A percentile compares a stretch with the other conserved stretches of the same genome.
Conservation (phyloP, 768 basidiomycete species). For the Pulveroboletus sp. region DNA sequence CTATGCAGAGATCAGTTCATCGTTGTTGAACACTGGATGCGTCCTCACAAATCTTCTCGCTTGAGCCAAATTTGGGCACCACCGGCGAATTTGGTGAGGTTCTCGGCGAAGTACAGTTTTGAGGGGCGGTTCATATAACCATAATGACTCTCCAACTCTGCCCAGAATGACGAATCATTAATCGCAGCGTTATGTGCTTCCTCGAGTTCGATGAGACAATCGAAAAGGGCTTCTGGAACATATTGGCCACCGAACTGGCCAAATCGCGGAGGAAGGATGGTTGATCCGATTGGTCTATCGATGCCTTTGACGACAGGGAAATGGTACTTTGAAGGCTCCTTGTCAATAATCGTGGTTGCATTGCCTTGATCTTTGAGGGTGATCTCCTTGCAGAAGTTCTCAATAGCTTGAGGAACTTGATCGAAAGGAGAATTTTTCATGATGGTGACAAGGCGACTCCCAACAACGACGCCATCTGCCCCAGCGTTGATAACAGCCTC, state of each 20-base stretch:
- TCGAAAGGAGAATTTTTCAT: constrained; percentile 61
- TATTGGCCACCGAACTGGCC: constrained; percentile 97
- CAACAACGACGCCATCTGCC: constrained; percentile 95
- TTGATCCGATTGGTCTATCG: constrained; percentile 35
- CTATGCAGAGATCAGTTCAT: constrained; percentile 33
- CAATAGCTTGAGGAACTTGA: constrained; percentile 49
- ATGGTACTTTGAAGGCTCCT: constrained; percentile 26
- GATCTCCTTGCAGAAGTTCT: constrained; percentile 72
- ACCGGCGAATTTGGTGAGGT: constrained; percentile 82
- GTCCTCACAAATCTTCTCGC: constrained; percentile 78
- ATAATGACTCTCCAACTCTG: constrained; percentile 82
- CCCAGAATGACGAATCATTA: constrained; percentile 86
- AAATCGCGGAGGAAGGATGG: constrained; percentile 73
- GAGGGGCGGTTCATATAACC: constrained; percentile 96
- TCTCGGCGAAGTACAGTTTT: constrained; percentile 85
- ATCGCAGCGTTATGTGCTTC: constrained; percentile 84
- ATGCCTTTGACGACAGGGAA: too few species aligned
- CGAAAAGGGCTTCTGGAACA: constrained; percentile 94
- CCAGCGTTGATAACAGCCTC: constrained; percentile 78
- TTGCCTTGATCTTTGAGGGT: too few species aligned
- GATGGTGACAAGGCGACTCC: constrained; percentile 76
- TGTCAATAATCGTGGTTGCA: too few species aligned
- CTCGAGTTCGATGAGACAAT: constrained; percentile 88
- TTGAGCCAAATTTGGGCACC: constrained; percentile 98
- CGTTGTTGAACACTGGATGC: background rate